Conservation (phyloP, 2,329 filamentous ascomycete genomes). For the Ophiocordyceps robertsii region DNA sequence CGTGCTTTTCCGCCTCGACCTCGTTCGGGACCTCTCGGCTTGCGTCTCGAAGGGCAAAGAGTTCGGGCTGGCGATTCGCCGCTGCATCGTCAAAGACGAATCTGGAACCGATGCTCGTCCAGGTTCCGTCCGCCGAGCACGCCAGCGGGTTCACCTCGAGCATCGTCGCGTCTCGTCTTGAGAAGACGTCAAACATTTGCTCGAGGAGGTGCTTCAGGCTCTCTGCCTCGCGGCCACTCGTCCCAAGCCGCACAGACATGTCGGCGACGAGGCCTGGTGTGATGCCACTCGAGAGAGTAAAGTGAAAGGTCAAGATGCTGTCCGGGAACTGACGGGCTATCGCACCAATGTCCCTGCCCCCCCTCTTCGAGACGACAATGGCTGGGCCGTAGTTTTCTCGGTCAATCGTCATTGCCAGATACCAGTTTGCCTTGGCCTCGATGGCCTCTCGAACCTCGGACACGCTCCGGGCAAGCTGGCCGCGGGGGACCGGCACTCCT, state of each 20-base stretch:
- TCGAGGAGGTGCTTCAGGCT: constrained; percentile 10
- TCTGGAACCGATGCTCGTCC: constrained; percentile 22
- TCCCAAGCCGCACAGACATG: constrained; percentile 4
- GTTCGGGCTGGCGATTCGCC: constrained; percentile 21
- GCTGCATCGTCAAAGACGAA: constrained; percentile 37
- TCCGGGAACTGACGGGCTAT: constrained; percentile 3
- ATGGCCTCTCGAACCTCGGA: constrained; percentile 9
- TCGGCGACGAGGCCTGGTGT: constrained; percentile 8
- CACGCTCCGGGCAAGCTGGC: constrained; percentile 7
- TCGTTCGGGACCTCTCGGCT: constrained; percentile 19
- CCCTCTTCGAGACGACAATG: constrained; percentile 19
- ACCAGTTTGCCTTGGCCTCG: constrained; percentile 19
- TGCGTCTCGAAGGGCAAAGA: constrained; percentile 24
- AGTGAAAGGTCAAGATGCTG: constrained; percentile 7
- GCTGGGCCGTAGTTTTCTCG: constrained; percentile 24
- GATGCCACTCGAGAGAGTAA: constrained; percentile 15
- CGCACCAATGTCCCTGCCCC: constrained; percentile 6
- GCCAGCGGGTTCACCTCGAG: constrained; percentile 28
- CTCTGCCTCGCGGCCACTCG: not conserved
- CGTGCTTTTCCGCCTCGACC: constrained; percentile 35
- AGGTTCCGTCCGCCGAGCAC: constrained; percentile 11
- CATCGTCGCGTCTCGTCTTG: constrained; percentile 29
- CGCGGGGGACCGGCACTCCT: constrained; percentile 11
- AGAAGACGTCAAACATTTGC: constrained; percentile 24
- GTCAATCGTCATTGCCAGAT: constrained; percentile 27